phyloP scores from a whole-genome alignment of 2,329 filamentous ascomycete genomes.

The Alternaria gansuensis region DNA sequence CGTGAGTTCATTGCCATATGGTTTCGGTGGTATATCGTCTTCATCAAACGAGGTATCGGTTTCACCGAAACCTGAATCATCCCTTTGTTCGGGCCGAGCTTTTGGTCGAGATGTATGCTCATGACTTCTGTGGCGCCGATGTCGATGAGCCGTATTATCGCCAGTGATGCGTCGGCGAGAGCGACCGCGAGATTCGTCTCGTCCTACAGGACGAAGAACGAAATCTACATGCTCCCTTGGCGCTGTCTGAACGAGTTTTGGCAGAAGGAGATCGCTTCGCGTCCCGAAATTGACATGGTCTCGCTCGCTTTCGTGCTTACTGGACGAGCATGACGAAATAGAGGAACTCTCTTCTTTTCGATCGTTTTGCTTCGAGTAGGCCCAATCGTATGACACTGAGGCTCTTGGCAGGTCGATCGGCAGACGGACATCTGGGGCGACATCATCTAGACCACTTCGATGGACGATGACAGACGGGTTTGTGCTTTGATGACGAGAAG shows the following conservation, averaged over 20 bases:
- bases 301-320: slow-evolving; percentile 5
- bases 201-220: slow-evolving; percentile 39
- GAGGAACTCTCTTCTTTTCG: slow-evolving; percentile 9
- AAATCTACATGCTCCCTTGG: slow-evolving; percentile 44
- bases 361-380: slow-evolving; percentile 24
- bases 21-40: slow-evolving; percentile 23
- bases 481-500: neutral
- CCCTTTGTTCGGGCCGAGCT: slow-evolving; percentile 10
- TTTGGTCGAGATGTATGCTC: slow-evolving; percentile 17
- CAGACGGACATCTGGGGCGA: slow-evolving; percentile 13
- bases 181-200: slow-evolving; percentile 40
- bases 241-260: slow-evolving; percentile 29
- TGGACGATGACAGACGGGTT: neutral
- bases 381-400: slow-evolving; percentile 42
- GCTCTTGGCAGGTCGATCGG: slow-evolving; percentile 20
- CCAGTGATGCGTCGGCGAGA: slow-evolving; percentile 23
- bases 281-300: slow-evolving; percentile 28
- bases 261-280: slow-evolving; percentile 35
- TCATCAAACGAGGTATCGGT: slow-evolving; percentile 33
- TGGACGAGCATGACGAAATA: slow-evolving; percentile 24
- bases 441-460: slow-evolving; percentile 3
- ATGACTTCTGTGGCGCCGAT: slow-evolving; percentile 20
- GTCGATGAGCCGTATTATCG: slow-evolving; percentile 16
- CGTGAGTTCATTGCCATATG: slow-evolving; percentile 32
- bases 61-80: slow-evolving; percentile 24